A percentile compares a stretch with the other conserved stretches of the same genome.
Evolutionary conservation across 106 monocot species (phyloP).

Genomic region (Apostasia ramifera): DNA sequence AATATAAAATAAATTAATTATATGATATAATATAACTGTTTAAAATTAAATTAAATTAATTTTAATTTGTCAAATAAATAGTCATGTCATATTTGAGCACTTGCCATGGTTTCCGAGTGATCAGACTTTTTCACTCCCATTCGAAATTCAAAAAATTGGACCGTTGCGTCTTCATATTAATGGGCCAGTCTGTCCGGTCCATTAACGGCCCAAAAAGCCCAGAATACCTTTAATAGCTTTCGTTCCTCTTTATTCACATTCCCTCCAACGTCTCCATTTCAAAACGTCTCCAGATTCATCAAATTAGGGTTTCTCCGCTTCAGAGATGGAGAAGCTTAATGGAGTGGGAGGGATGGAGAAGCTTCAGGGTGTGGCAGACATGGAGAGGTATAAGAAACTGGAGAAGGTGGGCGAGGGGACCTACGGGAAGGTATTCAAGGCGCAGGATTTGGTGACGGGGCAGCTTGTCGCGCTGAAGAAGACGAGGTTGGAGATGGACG

Average conservation of each 20-base stretch:
- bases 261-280: conserved; percentile 8
- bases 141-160: conserved; percentile 2
- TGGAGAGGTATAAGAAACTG: conserved; percentile 99
- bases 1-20: too few relatives aligned
- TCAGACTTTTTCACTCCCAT: background rate
- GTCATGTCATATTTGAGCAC: too few relatives aligned
- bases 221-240: background rate
- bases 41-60: too few relatives aligned
- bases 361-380: background rate
- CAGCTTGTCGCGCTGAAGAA: conserved; percentile 98
- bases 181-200: background rate
- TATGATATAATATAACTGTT: too few relatives aligned
- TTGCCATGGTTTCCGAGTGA: too few relatives aligned
- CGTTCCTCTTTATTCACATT: background rate
- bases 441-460: conserved; percentile 77
- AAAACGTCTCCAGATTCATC: background rate
- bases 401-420: conserved; percentile 99
- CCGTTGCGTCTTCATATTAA: background rate
- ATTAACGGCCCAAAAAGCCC: background rate
- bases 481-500: conserved; percentile 94
- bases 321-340: conserved; percentile 62
- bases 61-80: too few relatives aligned
- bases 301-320: conserved; percentile 5
- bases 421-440: conserved; percentile 99
- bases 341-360: conserved; percentile 88